Evolutionary conservation across 2,329 filamentous ascomycete genomes (phyloP).

Genomic region (Beauveria pseudobassiana): DNA sequence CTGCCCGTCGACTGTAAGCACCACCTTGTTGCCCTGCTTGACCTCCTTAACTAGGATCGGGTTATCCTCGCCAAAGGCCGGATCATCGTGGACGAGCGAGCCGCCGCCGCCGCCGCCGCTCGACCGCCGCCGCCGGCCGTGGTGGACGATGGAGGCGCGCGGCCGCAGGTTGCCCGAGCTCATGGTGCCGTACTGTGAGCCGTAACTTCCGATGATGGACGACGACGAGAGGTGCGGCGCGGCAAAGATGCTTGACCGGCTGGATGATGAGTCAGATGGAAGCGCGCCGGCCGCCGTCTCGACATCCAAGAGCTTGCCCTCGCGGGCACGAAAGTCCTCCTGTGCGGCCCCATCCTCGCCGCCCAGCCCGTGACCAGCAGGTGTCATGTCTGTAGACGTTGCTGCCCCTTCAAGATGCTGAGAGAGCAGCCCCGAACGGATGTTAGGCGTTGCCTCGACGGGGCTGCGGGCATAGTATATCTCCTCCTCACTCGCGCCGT

Average conservation of each 20-base stretch:
- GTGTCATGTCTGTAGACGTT: slow-evolving; percentile 14
- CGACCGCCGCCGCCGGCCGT: slow-evolving; percentile 15
- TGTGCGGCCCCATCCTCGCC: slow-evolving; percentile 8
- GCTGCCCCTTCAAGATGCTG: slow-evolving; percentile 40
- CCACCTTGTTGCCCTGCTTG: slow-evolving; percentile 77
- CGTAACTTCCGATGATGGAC: slow-evolving; percentile 65
- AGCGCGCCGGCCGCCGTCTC: slow-evolving; percentile 29
- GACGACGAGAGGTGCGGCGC: slow-evolving; percentile 58
- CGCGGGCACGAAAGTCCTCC: slow-evolving; percentile 34
- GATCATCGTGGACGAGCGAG: slow-evolving; percentile 24
- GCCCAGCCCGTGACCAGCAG: slow-evolving; percentile 16
- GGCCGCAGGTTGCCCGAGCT: slow-evolving; percentile 26
- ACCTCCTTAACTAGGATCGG: slow-evolving; percentile 84
- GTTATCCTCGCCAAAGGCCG: slow-evolving; percentile 52
- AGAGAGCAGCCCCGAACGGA: slow-evolving; percentile 39
- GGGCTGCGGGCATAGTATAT: slow-evolving; percentile 35
- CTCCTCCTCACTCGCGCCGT: slow-evolving; percentile 20
- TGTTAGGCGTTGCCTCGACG: slow-evolving; percentile 27
- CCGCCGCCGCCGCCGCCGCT: slow-evolving; percentile 29
- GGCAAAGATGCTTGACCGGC: slow-evolving; percentile 43
- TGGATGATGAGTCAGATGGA: slow-evolving; percentile 15
- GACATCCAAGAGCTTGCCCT: slow-evolving; percentile 39
- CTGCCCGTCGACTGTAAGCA: slow-evolving; percentile 80
- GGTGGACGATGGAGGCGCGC: slow-evolving; percentile 39
- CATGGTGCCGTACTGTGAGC: slow-evolving; percentile 49